Percentiles rank a stretch among this genome's conserved stretches.
Conservation (phyloP, 768 basidiomycete genomes). For the Kwoniella sp. region DNA sequence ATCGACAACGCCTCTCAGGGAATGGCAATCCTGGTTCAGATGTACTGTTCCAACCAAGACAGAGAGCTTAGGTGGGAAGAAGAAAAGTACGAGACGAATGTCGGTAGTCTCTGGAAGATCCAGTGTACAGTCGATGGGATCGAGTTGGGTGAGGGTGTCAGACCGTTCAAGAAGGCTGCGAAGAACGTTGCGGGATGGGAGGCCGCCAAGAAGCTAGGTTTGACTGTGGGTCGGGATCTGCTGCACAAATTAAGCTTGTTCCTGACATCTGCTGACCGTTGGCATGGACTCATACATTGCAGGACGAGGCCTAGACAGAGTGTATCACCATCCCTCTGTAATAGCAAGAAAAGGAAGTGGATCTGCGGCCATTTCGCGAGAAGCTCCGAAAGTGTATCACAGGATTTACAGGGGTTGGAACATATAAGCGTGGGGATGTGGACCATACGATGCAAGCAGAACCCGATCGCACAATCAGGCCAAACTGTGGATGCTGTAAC, state of each 20-base stretch:
- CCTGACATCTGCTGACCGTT: neutral
- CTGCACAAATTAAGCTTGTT: neutral
- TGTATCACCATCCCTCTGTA: too few species aligned
- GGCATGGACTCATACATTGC: neutral
- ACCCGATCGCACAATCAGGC: too few species aligned
- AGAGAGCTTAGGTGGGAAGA: constrained; percentile 38
- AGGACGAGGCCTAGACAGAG: neutral
- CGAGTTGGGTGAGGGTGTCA: constrained; percentile 40
- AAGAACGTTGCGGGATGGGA: constrained; percentile 48
- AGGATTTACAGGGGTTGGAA: too few species aligned
- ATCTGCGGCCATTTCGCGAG: too few species aligned
- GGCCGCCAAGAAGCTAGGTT: constrained; percentile 43
- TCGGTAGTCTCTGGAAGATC: constrained; percentile 42
- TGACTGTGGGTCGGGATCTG: constrained; percentile 33
- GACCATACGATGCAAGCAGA: too few species aligned
- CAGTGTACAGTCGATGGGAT: constrained; percentile 39
- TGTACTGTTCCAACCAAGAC: constrained; percentile 25
- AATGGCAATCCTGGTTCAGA: constrained; percentile 35
- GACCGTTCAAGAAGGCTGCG: constrained; percentile 40
- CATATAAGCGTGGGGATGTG: too few species aligned
- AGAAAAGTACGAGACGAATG: constrained; percentile 37
- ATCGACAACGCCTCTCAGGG: constrained; percentile 35
- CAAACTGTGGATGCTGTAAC: too few species aligned
- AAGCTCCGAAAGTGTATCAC: too few species aligned
- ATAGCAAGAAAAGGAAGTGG: too few species aligned